These are phyloP conservation scores for Candida frijolesensis DNA, from an alignment of 1,139 yeast species.

Conservation along the genomic window DNA sequence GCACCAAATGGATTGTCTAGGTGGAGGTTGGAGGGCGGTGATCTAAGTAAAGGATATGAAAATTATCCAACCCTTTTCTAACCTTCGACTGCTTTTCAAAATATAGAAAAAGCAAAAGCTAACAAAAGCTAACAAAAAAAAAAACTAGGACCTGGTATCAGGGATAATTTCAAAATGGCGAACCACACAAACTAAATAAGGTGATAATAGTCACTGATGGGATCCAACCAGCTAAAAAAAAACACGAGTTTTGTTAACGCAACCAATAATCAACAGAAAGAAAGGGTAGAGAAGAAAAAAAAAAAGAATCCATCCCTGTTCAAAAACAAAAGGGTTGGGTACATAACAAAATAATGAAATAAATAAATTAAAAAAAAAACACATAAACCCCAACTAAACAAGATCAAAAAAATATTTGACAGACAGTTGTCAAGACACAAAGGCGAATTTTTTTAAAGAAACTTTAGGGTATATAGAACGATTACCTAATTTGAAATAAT, in stretches of 20 bases:
- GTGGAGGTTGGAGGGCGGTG: background rate
- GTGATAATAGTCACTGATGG: background rate
- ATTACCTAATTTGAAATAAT: background rate
- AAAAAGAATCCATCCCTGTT: constrained; percentile 1
- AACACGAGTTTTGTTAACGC: background rate
- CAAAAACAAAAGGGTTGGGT: background rate
- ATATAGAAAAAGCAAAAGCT: background rate
- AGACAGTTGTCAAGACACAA: background rate
- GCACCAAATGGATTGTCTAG: background rate
- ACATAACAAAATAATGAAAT: constrained; percentile 2
- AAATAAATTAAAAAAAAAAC: background rate
- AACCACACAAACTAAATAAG: constrained; percentile 1
- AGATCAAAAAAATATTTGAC: background rate
- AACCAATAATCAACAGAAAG: background rate
- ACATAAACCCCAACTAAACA: background rate
- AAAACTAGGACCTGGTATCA: background rate
- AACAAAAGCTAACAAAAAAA: background rate
- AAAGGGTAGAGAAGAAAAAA: background rate
- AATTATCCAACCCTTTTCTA: no score
- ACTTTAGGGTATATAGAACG: background rate
- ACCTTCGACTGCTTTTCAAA: no score
- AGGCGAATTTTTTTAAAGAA: background rate
- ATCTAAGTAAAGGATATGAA: background rate
- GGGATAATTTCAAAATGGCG: background rate
- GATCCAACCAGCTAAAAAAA: background rate